Conservation (phyloP, 441 rosid species). For the Euphorbia schlechtendalii region DNA sequence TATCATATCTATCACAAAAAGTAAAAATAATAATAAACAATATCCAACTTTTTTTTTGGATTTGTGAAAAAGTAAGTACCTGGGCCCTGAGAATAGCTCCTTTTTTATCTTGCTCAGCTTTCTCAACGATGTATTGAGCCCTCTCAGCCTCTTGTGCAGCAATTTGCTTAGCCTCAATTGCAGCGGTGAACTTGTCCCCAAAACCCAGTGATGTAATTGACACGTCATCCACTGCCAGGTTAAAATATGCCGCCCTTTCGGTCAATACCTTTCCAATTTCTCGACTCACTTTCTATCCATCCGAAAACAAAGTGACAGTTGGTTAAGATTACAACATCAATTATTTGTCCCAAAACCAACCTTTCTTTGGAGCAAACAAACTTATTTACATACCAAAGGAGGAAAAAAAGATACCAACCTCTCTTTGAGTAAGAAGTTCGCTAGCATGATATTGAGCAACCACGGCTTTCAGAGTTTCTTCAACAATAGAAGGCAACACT, state of each 20-base stretch:
- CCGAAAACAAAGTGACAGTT: no score
- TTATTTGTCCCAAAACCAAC: no score
- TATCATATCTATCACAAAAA: no score
- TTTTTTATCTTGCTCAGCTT: constrained; percentile 79
- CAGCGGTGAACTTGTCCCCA: constrained; percentile 76
- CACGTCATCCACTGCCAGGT: constrained; percentile 71
- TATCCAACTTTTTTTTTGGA: no score
- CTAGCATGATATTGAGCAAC: constrained; percentile 91
- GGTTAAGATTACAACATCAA: no score
- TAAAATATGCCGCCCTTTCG: constrained; percentile 57
- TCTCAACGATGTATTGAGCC: constrained; percentile 72
- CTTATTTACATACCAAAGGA: no score
- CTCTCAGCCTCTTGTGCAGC: constrained; percentile 90
- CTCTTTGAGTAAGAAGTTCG: constrained; percentile 85
- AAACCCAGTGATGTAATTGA: constrained; percentile 75
- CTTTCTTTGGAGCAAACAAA: no score
- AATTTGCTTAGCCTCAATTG: constrained; percentile 84
- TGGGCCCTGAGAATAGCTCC: constrained; percentile 80
- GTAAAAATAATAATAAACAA: no score
- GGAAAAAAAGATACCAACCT: no score
- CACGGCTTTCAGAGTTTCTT: constrained; percentile 82
- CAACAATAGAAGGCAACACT: constrained; percentile 73
- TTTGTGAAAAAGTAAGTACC: no score
- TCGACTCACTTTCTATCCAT: constrained; percentile 26
- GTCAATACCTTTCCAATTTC: constrained; percentile 73